Evolutionary conservation across 2,329 filamentous ascomycete species (phyloP).

Genomic region (Ascosphaera pollenicola): DNA sequence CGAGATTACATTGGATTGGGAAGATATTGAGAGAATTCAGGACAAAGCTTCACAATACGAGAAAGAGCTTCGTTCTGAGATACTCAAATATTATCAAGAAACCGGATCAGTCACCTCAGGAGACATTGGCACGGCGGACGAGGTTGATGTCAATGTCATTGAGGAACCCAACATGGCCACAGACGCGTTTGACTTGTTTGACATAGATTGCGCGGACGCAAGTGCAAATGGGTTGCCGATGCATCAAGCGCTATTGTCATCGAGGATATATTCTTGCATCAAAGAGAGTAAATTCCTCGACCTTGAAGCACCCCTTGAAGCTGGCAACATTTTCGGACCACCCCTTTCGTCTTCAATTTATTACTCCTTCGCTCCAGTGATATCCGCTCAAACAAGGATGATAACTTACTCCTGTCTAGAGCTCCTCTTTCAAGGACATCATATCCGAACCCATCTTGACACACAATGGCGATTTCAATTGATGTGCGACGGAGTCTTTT

Average conservation of each 20-base stretch:
- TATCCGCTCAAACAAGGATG: conserved; percentile 51
- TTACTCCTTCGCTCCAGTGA: conserved; percentile 53
- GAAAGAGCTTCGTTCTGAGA: conserved; percentile 14
- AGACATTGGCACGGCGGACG: neutral
- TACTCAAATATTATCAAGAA: conserved; percentile 15
- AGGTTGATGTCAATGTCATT: neutral
- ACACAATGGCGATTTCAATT: conserved; percentile 65
- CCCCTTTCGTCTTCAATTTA: conserved; percentile 30
- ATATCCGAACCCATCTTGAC: conserved; percentile 47
- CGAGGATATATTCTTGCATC: conserved; percentile 10
- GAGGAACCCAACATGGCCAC: conserved; percentile 3
- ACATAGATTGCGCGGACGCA: conserved; percentile 13
- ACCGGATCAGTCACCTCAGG: conserved; percentile 1
- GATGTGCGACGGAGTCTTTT: conserved; percentile 66
- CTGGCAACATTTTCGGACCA: conserved; percentile 13
- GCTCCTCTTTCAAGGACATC: conserved; percentile 53
- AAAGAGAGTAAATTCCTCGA: conserved; percentile 8
- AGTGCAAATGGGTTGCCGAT: neutral
- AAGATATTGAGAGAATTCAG: conserved; percentile 42
- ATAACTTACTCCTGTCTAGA: conserved; percentile 57
- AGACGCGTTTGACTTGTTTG: conserved; percentile 14
- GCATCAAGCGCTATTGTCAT: conserved; percentile 2
- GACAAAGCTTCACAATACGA: conserved; percentile 28
- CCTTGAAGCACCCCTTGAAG: conserved; percentile 4
- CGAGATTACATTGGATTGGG: conserved; percentile 52